Percentiles rank a stretch among this genome's conserved stretches.
Evolutionary conservation across 2,329 filamentous ascomycete genomes (phyloP).

Genomic region (Cercospora canescens): DNA sequence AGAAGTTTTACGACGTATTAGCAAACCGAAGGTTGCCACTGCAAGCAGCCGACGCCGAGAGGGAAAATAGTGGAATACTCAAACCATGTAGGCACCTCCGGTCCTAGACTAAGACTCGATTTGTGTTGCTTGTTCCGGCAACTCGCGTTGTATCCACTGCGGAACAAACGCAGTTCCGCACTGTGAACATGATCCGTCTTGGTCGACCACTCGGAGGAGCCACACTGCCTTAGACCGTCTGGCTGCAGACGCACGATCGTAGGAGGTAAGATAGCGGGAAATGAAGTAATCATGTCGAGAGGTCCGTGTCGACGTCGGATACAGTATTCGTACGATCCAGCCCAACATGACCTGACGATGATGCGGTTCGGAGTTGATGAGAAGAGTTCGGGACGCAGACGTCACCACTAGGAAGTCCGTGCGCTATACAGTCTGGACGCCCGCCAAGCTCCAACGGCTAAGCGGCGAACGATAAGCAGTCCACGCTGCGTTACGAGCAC

Average conservation of each 20-base stretch:
- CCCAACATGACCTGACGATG: not conserved
- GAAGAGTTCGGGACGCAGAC: not conserved
- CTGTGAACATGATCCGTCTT: not conserved
- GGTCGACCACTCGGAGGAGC: not conserved
- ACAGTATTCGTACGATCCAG: not conserved
- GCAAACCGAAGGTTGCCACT: not conserved
- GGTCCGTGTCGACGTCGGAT: not conserved
- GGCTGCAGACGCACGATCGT: not conserved
- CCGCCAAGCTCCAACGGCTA: not conserved
- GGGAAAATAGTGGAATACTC: not conserved
- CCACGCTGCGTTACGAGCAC: not conserved
- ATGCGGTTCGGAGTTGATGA: not conserved
- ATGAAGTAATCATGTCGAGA: not conserved
- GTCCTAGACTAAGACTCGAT: not conserved
- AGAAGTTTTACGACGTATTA: conserved; percentile 8
- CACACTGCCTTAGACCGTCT: not conserved
- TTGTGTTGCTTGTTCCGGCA: not conserved
- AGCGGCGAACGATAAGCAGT: not conserved
- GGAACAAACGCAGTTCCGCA: too few species aligned
- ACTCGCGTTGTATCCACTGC: not conserved
- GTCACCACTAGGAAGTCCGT: too few species aligned
- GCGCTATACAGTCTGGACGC: too few species aligned
- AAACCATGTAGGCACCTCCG: conserved; percentile 4
- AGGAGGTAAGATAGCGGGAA: not conserved
- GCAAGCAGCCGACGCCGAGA: not conserved